Conservation (phyloP, 2,329 filamentous ascomycete genomes). For the Cryoendolithus antarcticus region DNA sequence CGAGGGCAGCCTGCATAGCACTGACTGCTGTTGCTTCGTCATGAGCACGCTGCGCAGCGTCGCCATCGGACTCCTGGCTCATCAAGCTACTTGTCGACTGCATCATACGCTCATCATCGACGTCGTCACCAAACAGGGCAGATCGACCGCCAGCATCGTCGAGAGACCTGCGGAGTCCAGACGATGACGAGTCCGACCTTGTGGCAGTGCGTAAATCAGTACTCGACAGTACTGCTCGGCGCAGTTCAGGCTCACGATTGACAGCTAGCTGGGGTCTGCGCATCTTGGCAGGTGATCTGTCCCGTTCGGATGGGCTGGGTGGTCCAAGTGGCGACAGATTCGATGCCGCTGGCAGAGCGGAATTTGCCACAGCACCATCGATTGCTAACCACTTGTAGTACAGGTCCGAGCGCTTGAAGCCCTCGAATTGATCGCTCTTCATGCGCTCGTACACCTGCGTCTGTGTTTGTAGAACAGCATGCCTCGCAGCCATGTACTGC, state of each 20-base stretch:
- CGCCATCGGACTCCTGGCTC: slow-evolving; percentile 64
- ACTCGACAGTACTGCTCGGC: slow-evolving; percentile 48
- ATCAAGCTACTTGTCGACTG: slow-evolving; percentile 70
- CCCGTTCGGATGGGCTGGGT: slow-evolving; percentile 7
- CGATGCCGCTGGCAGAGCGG: slow-evolving; percentile 11
- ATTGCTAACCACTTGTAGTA: slow-evolving; percentile 94
- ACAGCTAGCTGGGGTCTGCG: slow-evolving; percentile 13
- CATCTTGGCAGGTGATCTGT: slow-evolving; percentile 9
- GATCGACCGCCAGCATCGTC: slow-evolving; percentile 45
- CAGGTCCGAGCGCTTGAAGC: slow-evolving; percentile 83
- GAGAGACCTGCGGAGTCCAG: slow-evolving; percentile 51
- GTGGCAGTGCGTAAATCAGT: slow-evolving; percentile 42
- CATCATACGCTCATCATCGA: slow-evolving; percentile 58
- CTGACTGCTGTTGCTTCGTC: slow-evolving; percentile 74
- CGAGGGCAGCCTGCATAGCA: slow-evolving; percentile 84
- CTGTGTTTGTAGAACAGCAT: slow-evolving; percentile 70
- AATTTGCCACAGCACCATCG: slow-evolving; percentile 44
- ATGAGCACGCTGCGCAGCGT: slow-evolving; percentile 37
- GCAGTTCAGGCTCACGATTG: slow-evolving; percentile 35
- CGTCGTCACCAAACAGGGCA: slow-evolving; percentile 61
- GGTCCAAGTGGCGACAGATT: slow-evolving; percentile 8
- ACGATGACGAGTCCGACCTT: slow-evolving; percentile 32
- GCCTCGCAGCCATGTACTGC: slow-evolving; percentile 73
- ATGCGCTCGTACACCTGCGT: slow-evolving; percentile 74
- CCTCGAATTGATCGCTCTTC: slow-evolving; percentile 65